Base-by-base conservation (phyloP, 345 rosid genomes). In the Viola odorata region DNA sequence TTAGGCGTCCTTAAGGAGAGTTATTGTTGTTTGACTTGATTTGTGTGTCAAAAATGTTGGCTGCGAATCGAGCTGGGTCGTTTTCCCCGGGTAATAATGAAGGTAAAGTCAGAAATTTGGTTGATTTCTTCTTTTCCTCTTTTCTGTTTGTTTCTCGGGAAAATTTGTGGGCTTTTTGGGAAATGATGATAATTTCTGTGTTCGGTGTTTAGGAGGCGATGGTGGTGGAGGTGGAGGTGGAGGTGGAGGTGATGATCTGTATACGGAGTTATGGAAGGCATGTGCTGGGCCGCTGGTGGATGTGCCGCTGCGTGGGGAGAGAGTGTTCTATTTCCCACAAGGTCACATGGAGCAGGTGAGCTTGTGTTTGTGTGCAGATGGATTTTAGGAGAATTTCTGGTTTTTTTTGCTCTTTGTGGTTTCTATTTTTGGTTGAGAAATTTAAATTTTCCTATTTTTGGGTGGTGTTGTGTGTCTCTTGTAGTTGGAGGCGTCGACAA, bases 341-440 rank as follows among this genome's bases (percentile, higher is more conserved):
- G 96, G 98, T 8, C 98, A 92, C 69, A 87, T 89, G 91, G 98
- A 92, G 58, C 98, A 92, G 79, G 98, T 75, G 70, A 64, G 76
- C 38, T 51, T 32, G 37, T 45, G 60, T 55, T 64, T 16, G 39
- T 37, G 52, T 45, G 49, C 49, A 17, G 38, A 17, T 37, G 50
- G 50, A 13, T 9, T 9, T 47, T 11, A 47, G 2, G 50, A 47
- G 50, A 38, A 60, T 51, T 37, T 68, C 41, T 38, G 45, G 54
- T n/a, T 12, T 45, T 60, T 51, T 38, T 60, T 59, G 37, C 54
- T 41, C 45, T 36, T 76, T 51, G 49, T 55, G 69, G 55, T 23
- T 37, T 60, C 37, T 67, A 37, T 50, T 54, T 65, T 61, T 44
- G 53, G 54, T n/a, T 36, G 32, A 45, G 37, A n/a, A 49, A 44